Evolutionary conservation across 345 rosid genomes (phyloP), one percentile per base, ranked within the genome.

Genomic region (Eucalyptus grandis): DNA sequence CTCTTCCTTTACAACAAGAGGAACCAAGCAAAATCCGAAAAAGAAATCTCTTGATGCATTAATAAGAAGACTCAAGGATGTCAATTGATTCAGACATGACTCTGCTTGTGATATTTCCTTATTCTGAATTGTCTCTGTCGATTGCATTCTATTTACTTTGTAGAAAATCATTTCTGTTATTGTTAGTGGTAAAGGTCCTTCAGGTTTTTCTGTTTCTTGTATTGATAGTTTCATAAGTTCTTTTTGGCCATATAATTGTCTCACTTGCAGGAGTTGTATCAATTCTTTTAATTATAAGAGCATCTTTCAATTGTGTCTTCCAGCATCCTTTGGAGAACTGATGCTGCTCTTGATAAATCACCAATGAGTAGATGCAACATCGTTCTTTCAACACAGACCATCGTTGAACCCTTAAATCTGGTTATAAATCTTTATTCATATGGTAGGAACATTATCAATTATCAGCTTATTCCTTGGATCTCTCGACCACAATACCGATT

Each of bases 1-100:
- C 88, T 98, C 98, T 83, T 95, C 98, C 49, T 98, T 98, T 90
- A 99, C 99, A 67, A 94, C 95, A 89, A 95, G 99, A 92, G 99
- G 97, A 90, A 92, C 96, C 89, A 95, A 92, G 93, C 97, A 94
- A 91, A 98, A 97, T 87, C 96, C 99, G 2, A 98, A 96, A 93
- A 97, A 96, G 95, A 97, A 98, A 92, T 98, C 99, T 14, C 92
- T 98, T 89, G 99, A 98, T 91, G 89, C 96, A 21, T 93, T 97
- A 92, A 98, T 98, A 88, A 98, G 94, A 94, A 94, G 97, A 91
- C 97, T 98, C 92, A 97, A 92, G 94, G 99, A 98, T 58, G 98
- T 92, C 87, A 98, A 92, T 97, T 98, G 93, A 94, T 93, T 77
- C 83, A 77, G 83, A 40, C 83, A 77, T 77, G 83, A 77, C 46